Evolutionary conservation across 768 basidiomycete species (phyloP), one percentile per base, ranked within the genome.

Genomic region (Amanita rubescens): DNA sequence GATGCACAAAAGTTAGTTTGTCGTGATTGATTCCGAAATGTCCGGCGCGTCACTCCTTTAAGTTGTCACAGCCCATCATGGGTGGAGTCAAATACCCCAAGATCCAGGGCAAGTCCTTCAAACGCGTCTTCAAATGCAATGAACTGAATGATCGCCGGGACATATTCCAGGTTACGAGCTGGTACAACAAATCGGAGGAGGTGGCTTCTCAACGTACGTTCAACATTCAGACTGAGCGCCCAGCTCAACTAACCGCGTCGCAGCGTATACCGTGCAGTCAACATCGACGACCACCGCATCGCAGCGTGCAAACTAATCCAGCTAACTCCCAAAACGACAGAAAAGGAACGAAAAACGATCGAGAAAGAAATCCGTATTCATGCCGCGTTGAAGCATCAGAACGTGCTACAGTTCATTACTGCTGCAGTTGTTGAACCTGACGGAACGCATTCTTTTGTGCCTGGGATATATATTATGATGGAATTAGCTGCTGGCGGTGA

Each of bases 301-400:
- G 91, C 90, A 8, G 94, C 94, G 25, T 94, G 93, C 74, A 97
- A 96, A 68, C 70, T 94, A 27, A 77, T 94, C 55, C 62, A 71
- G 14, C 69, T 93, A 48, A 87, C 81, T 0, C 70, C 77, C 3
- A 63, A 81, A 41, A 85, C 85, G 1, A 80, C 82, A 0, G 77
- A 82, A 5, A 76, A 77, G 47, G 81, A 89, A 11, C 79, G 90
- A 50, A 94, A 95, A 64, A 79, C 76, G 15, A 71, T 94, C 9
- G 84, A 96, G 52, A 95, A 94, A 63, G 96, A 99, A 66, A 94
- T 96, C 72, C 80, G 87, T 27, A 82, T 98, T 2, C 94, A 98
- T 63, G 68, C 82, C 6, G 81, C 80, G 1, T 71, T 97, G 51
- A 89, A 90, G 60, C 87, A 96, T 57, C 53, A 62, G 1, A 82